phyloP scores from a whole-genome alignment of 169 alveolate genomes.

The Plasmodium coatneyi region DNA sequence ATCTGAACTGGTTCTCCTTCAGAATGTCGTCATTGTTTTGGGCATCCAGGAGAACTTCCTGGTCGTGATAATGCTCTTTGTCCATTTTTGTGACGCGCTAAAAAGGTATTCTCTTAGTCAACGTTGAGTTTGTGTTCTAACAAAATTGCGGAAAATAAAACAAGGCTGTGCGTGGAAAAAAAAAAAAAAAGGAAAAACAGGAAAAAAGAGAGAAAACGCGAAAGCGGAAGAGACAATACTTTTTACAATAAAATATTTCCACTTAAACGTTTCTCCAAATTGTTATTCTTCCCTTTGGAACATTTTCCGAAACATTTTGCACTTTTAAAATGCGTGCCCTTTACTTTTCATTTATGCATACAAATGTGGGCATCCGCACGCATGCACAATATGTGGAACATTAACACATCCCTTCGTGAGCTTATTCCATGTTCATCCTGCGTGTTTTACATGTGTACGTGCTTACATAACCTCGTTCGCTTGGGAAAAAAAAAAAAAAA shows the following conservation, averaged over 20 bases:
- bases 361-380: constrained; percentile 1
- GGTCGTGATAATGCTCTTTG: constrained; percentile 32
- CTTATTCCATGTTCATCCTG: not conserved
- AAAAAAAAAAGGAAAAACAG: not conserved
- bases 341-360: not conserved
- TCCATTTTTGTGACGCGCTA: constrained; percentile 35
- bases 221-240: not conserved
- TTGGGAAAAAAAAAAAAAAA: constrained; percentile 6
- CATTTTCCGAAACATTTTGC: not conserved
- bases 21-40: constrained; percentile 87
- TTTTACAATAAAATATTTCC: not conserved
- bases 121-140: not conserved
- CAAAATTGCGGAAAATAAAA: constrained; percentile 5
- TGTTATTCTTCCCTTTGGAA: not conserved
- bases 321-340: not conserved
- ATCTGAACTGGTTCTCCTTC: constrained; percentile 89
- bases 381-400: not conserved
- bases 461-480: not conserved
- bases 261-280: not conserved
- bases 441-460: not conserved
- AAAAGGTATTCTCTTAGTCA: not conserved
- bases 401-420: not conserved
- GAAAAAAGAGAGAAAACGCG: not conserved
- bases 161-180: not conserved
- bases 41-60: constrained; percentile 72